Percentiles rank a stretch among this genome's conserved stretches.
phyloP scores from a whole-genome alignment of 2,329 filamentous ascomycete genomes.

The Pestalotiopsis sp. region DNA sequence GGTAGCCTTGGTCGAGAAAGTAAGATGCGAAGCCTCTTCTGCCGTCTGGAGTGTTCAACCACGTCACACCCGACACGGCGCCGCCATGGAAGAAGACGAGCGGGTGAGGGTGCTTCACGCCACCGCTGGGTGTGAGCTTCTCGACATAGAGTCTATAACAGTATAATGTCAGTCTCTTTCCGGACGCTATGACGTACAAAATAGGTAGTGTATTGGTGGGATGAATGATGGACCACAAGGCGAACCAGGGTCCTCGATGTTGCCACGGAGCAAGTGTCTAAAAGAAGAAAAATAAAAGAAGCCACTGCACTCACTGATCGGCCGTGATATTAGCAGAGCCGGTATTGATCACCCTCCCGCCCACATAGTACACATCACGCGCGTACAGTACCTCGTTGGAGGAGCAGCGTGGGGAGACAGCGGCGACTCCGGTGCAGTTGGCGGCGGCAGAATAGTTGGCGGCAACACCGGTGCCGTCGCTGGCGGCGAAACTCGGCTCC shows the following conservation, averaged over 20 bases:
- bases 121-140: constrained; percentile 28
- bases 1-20: constrained; percentile 40
- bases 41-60: constrained; percentile 42
- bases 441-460: neutral
- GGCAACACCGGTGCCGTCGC: constrained; percentile 11
- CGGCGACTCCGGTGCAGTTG: constrained; percentile 13
- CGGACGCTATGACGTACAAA: constrained; percentile 1
- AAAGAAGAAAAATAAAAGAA: neutral
- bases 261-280: neutral
- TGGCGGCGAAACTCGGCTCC: neutral
- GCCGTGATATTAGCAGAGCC: constrained; percentile 23
- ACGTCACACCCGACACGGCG: constrained; percentile 30
- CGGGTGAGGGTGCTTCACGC: constrained; percentile 23
- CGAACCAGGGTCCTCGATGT: neutral
- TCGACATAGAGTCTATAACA: constrained; percentile 28
- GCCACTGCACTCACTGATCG: constrained; percentile 18
- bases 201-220: neutral
- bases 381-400: constrained; percentile 12
- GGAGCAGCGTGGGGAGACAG: constrained; percentile 12
- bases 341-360: constrained; percentile 25
- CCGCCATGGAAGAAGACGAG: constrained; percentile 34
- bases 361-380: constrained; percentile 31
- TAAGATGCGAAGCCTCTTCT: constrained; percentile 42
- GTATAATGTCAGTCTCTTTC: neutral
- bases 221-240: neutral